A percentile compares a stretch with the other conserved stretches of the same genome.
phyloP scores from a whole-genome alignment of 805 yeast species.

The Priceomyces melissophilus region DNA sequence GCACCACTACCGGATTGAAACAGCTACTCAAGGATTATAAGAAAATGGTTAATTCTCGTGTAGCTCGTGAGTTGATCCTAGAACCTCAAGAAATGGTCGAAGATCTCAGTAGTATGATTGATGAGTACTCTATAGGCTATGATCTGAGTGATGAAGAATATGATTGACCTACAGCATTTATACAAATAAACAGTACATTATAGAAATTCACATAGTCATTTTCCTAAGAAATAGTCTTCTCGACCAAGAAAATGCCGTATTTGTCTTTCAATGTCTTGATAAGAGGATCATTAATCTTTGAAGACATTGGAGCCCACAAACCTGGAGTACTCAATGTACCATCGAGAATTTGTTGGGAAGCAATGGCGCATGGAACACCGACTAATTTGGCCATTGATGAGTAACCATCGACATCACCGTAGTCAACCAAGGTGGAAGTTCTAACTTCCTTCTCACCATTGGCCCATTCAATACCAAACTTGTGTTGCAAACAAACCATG shows the following conservation, averaged over 20 bases:
- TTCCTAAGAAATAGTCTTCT: conserved; percentile 60
- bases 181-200: background rate
- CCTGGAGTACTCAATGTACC: conserved; percentile 76
- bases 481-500: conserved; percentile 92
- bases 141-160: conserved; percentile 26
- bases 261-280: conserved; percentile 89
- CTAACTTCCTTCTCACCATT: conserved; percentile 88
- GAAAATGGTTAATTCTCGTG: conserved; percentile 13
- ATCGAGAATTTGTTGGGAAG: conserved; percentile 77
- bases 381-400: conserved; percentile 98
- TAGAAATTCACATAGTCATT: background rate
- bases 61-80: conserved; percentile 21
- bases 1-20: conserved; percentile 20
- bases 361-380: conserved; percentile 98
- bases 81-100: conserved; percentile 36
- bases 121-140: conserved; percentile 31
- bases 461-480: conserved; percentile 95
- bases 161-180: conserved; percentile 2
- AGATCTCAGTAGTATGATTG: conserved; percentile 27
- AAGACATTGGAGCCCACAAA: conserved; percentile 86
- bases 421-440: conserved; percentile 92
- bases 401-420: conserved; percentile 85
- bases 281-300: conserved; percentile 86
- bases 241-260: conserved; percentile 81
- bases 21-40: conserved; percentile 28